Evolutionary conservation across 2,329 filamentous ascomycete species (phyloP), one percentile per base, ranked within the genome.

Genomic region (Sporothrix pallida): DNA sequence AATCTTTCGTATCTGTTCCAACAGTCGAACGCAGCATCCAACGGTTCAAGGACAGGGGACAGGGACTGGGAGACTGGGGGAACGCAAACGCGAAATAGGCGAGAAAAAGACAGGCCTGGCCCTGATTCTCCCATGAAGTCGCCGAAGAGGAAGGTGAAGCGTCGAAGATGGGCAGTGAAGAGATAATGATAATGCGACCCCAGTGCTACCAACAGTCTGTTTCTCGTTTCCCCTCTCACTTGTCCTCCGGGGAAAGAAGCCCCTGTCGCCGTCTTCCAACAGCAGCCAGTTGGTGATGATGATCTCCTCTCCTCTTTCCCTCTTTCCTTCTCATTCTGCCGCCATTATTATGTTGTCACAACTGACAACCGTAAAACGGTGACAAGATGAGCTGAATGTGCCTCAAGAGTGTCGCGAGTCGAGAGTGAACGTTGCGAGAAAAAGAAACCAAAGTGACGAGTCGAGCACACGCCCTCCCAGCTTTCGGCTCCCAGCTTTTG

Each of bases 361-460:
- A 31, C 5, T 26, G 37, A 44, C n/a, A 15, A 17, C 58, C 9
- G n/a, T n/a, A 67, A 23, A 48, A 67, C 42, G 62, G 62, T 48
- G 62, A 48, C 42, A 26, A 67, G 44, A 67, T 15, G 62, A 48
- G 62, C 62, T 63, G 37, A 63, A 20, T 37, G 58, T 63, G n/a
- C 12, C 1, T 23, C 12, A 8, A 23, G 8, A 26, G 23, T 37
- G 31, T 37, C 2, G 31, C 1, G 7, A 37, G 31, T 37, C 31
- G 31, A 37, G 31, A 37, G 31, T 37, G 31, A 37, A 7, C 31
- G 31, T 7, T n/a, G n/a, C 17, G 31, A 44, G 58, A 46, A 67
- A 67, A 67, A 67, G 62, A 26, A 48, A 48, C 4, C n/a, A 67
- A 37, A 37, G 2, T 37, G 31, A 37, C 31, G 31, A 8, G 46